These are phyloP conservation scores for Berkeleyomyces rouxiae DNA, from an alignment of 2,329 filamentous ascomycete species.

Conservation along the genomic window DNA sequence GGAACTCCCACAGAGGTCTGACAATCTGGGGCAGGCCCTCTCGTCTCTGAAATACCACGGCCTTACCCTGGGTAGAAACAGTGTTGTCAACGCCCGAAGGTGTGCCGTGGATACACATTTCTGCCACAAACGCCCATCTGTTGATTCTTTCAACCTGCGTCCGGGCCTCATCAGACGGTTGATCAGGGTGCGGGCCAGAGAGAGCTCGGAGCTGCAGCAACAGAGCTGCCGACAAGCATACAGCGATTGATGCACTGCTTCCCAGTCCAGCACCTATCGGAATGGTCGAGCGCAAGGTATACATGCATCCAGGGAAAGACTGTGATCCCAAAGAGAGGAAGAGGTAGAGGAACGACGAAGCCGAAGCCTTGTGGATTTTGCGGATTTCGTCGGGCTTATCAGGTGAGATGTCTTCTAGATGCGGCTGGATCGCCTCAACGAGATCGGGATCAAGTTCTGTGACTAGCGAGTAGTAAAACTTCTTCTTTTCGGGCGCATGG, in stretches of 20 bases:
- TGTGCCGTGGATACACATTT: conserved; percentile 95
- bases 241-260: conserved; percentile 84
- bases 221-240: conserved; percentile 72
- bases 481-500: conserved; percentile 68
- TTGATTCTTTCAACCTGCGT: conserved; percentile 91
- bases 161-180: conserved; percentile 72
- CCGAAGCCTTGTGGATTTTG: conserved; percentile 71
- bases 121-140: conserved; percentile 89
- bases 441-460: conserved; percentile 73
- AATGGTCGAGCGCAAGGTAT: conserved; percentile 84
- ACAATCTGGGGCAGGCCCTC: conserved; percentile 32
- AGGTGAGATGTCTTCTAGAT: conserved; percentile 55
- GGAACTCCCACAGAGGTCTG: conserved; percentile 66
- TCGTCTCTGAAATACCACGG: conserved; percentile 67
- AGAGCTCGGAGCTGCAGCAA: conserved; percentile 77
- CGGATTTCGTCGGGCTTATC: conserved; percentile 50
- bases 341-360: conserved; percentile 77
- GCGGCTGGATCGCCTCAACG: conserved; percentile 62
- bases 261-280: conserved; percentile 83
- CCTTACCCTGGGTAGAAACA: conserved; percentile 82
- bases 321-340: conserved; percentile 74
- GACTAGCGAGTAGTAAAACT: conserved; percentile 81
- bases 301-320: conserved; percentile 64
- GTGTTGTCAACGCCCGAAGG: conserved; percentile 96
- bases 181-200: conserved; percentile 79